Percentiles rank a stretch among this genome's conserved stretches.
Evolutionary conservation across 257 asterid genomes (phyloP).

Genomic region (Cruciata laevipes): DNA sequence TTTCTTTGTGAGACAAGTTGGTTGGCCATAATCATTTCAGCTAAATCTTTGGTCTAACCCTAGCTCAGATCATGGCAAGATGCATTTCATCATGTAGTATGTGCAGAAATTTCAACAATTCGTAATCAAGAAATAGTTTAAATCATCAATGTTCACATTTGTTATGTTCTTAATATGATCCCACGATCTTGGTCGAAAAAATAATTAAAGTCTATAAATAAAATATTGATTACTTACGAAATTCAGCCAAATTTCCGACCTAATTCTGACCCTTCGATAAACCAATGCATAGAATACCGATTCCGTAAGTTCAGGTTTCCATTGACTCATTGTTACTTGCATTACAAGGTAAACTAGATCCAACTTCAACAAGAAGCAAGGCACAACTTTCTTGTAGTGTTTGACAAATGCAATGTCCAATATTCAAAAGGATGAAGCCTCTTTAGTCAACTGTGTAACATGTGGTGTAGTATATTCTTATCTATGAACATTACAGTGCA

Average conservation of each 20-base stretch:
- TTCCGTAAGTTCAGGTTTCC: too few species aligned
- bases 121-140: too few species aligned
- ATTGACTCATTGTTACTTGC: neutral
- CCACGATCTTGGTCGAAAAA: too few species aligned
- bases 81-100: neutral
- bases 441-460: neutral
- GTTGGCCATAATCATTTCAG: neutral
- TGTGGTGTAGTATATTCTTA: neutral
- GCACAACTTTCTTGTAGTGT: slow-evolving; percentile 3
- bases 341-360: neutral
- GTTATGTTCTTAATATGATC: too few species aligned
- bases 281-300: too few species aligned
- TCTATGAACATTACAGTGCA: neutral
- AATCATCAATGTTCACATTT: too few species aligned
- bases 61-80: neutral
- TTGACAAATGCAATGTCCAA: neutral
- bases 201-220: too few species aligned
- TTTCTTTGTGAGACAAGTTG: neutral
- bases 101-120: too few species aligned
- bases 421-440: slow-evolving; percentile 2
- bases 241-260: too few species aligned
- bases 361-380: slow-evolving; percentile 1
- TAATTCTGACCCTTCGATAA: neutral
- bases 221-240: too few species aligned
- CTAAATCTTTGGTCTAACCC: neutral